These are phyloP conservation scores for Cynara cardunculus DNA, from an alignment of 129 eudicot species.

Conservation along the genomic window DNA sequence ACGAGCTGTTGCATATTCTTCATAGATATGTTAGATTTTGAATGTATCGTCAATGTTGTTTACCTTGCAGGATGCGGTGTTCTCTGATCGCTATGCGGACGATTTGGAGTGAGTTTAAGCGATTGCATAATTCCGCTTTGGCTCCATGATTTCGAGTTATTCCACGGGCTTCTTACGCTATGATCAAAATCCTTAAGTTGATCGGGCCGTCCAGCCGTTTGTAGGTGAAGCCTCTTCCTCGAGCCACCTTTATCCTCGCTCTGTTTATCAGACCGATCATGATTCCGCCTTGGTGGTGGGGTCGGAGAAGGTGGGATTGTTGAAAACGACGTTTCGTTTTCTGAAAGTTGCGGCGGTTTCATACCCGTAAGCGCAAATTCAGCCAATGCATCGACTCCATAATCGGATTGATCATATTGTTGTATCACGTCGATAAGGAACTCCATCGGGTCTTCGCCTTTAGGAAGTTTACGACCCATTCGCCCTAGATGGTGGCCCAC, in stretches of 20 bases:
- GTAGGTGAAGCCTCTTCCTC: conserved; percentile 47
- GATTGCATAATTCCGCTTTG: conserved; percentile 48
- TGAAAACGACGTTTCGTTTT: conserved; percentile 36
- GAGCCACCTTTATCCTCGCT: conserved; percentile 18
- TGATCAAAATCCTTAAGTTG: conserved; percentile 49
- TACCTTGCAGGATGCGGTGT: conserved; percentile 45
- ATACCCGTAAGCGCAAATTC: conserved; percentile 75
- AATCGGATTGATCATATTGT: conserved; percentile 72
- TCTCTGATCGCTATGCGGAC: conserved; percentile 31
- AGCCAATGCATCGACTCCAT: conserved; percentile 67
- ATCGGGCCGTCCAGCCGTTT: conserved; percentile 30
- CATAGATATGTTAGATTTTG: not conserved
- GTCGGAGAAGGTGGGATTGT: conserved; percentile 39
- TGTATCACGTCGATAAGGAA: conserved; percentile 76
- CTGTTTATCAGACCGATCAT: not conserved
- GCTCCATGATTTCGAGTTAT: conserved; percentile 64
- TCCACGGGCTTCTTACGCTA: conserved; percentile 79
- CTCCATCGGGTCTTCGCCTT: conserved; percentile 67
- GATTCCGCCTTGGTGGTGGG: conserved; percentile 26
- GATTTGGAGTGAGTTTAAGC: conserved; percentile 47
- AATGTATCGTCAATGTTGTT: not conserved
- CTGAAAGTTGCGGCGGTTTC: conserved; percentile 61
- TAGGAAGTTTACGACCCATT: conserved; percentile 60
- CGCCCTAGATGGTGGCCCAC: conserved; percentile 53
- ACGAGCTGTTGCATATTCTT: not conserved